A percentile compares a stretch with the other conserved stretches of the same genome.
Conservation (phyloP, 2,329 filamentous ascomycete species). For the Botrytis hyacinthi region DNA sequence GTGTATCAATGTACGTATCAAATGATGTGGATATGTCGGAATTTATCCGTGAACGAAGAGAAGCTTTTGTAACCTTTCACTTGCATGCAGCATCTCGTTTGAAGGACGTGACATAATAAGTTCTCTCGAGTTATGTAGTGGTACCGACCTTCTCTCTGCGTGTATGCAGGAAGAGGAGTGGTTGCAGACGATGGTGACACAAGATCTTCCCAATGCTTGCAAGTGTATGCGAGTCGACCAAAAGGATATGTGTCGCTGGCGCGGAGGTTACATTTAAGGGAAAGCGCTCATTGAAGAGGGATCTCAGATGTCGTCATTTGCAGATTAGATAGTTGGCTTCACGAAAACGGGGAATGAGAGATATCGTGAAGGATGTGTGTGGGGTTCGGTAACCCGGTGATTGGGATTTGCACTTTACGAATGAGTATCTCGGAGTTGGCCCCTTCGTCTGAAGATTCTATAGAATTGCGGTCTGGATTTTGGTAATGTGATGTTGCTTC, state of each 20-base stretch:
- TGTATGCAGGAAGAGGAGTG: neutral
- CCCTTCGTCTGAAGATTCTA: slow-evolving; percentile 5
- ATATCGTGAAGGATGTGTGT: neutral
- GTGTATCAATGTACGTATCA: slow-evolving; percentile 3
- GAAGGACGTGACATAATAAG: slow-evolving; percentile 9
- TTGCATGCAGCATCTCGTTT: slow-evolving; percentile 10
- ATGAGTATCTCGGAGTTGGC: slow-evolving; percentile 1
- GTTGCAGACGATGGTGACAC: slow-evolving; percentile 7
- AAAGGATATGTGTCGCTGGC: neutral
- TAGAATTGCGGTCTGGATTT: neutral
- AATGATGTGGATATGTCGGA: slow-evolving; percentile 11
- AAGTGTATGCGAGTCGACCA: slow-evolving; percentile 8
- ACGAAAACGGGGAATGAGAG: slow-evolving; percentile 4
- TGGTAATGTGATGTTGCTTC: neutral
- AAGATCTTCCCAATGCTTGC: slow-evolving; percentile 18
- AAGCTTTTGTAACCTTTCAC: neutral
- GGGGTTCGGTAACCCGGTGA: slow-evolving; percentile 6
- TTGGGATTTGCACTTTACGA: neutral
- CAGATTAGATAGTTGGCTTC: neutral
- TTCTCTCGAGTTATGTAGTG: neutral
- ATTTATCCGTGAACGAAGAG: slow-evolving; percentile 13
- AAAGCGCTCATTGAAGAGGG: neutral
- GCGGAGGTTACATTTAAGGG: neutral
- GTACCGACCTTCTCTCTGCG: neutral
- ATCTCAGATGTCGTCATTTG: neutral